Evolutionary conservation across 176 grass and related monocot genomes (phyloP), one percentile per base, ranked within the genome.

Genomic region (Oryza glumipatula): DNA sequence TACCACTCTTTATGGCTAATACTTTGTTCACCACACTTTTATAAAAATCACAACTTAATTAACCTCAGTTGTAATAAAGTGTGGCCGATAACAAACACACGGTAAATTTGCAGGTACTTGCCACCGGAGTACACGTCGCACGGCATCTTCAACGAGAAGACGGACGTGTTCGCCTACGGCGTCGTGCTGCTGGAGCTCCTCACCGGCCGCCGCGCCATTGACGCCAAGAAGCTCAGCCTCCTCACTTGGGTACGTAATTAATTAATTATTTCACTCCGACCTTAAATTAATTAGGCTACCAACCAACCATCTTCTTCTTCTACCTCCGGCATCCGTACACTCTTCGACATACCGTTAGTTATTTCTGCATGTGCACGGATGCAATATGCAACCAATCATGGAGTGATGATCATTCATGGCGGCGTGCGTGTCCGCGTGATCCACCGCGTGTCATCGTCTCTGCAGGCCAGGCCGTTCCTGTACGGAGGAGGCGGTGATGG

Each of bases 141-240:
- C 46, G 96, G 96, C 48, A 88, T 98, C 45, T 80, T 98, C 74
- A 89, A 91, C 74, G 96, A 94, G 89, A 98, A 95, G 88, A 98
- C 87, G 4, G 93, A 94, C 72, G 86, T 95, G 58, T 95, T 84
- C 79, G 85, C 93, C 13, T 90, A 74, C 43, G 96, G 96, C 56
- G 89, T 98, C 75, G 72, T 95, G 11, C 77, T 94, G 19, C 88
- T 95, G 2, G 91, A 98, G 84, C 87, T 92, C 77, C 72, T 94
- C 68, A 86, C 91, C 3, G 96, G 96, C 60, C 88, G 88, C 8
- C 86, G 67, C 67, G 92, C 93, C 33, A 22, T 98, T 15, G 91
- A 92, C 35, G 47, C 80, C 61, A 85, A 84, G 13, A 91, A 86
- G 76, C 83, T 86, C 41, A 95, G 91, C 77, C 84, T 95, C 67